These are phyloP conservation scores for Penicillium psychrosexuale DNA, from an alignment of 2,329 filamentous ascomycete genomes.

Conservation along the genomic window DNA sequence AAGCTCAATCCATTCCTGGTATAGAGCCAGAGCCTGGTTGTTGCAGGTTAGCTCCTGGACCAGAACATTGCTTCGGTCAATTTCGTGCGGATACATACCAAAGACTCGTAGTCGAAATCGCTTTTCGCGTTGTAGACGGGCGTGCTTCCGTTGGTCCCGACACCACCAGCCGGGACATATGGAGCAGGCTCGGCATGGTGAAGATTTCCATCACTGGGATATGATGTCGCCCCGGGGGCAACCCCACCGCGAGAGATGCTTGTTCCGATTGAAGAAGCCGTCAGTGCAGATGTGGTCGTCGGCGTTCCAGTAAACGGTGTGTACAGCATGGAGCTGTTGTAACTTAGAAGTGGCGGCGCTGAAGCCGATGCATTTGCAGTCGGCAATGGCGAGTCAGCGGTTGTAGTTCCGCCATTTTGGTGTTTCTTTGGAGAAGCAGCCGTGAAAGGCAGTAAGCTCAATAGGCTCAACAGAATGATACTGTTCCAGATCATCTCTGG, in stretches of 20 bases:
- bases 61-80: not conserved
- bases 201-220: conserved; percentile 68
- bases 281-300: conserved; percentile 67
- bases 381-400: not conserved
- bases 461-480: conserved; percentile 12
- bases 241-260: conserved; percentile 59
- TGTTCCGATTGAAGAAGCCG: conserved; percentile 49
- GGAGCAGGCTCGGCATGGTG: conserved; percentile 67
- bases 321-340: conserved; percentile 58
- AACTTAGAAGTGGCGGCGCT: conserved; percentile 44
- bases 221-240: conserved; percentile 62
- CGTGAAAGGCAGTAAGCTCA: conserved; percentile 18
- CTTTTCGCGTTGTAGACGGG: conserved; percentile 75
- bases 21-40: conserved; percentile 60
- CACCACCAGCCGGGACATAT: conserved; percentile 68
- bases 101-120: conserved; percentile 79
- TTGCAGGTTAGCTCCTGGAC: not conserved
- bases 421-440: conserved; percentile 17
- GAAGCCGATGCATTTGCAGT: conserved; percentile 1
- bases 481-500: conserved; percentile 16
- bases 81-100: conserved; percentile 40
- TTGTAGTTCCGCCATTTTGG: not conserved
- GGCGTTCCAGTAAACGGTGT: conserved; percentile 65
- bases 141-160: conserved; percentile 72
- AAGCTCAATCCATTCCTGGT: conserved; percentile 82